These are phyloP conservation scores for Stephania cephalantha DNA, from an alignment of 164 flowering plant genomes.

Conservation along the genomic window DNA sequence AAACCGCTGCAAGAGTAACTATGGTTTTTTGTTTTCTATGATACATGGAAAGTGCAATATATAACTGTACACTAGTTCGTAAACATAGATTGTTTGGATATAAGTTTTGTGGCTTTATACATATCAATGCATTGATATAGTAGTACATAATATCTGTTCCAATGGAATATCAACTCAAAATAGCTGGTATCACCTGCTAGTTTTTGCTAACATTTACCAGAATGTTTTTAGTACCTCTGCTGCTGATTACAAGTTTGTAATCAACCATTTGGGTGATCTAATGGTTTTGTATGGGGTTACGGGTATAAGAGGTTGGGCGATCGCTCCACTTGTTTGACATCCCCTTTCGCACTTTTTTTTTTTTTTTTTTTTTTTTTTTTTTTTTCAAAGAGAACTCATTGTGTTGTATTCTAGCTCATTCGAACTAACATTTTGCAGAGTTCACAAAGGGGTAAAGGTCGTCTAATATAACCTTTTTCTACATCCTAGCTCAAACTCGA, in stretches of 20 bases:
- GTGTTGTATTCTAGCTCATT: too few relatives aligned
- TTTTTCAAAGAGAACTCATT: too few relatives aligned
- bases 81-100: neutral
- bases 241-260: neutral
- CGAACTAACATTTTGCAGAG: too few relatives aligned
- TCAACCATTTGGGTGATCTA: too few relatives aligned
- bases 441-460: too few relatives aligned
- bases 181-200: neutral
- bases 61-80: neutral
- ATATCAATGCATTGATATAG: neutral
- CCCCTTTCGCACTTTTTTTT: too few relatives aligned
- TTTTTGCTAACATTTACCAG: neutral
- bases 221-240: neutral
- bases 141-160: neutral
- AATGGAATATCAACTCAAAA: neutral
- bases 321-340: too few relatives aligned
- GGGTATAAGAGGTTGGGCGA: too few relatives aligned
- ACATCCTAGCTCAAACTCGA: too few relatives aligned
- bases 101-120: neutral
- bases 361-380: too few relatives aligned
- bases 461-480: too few relatives aligned
- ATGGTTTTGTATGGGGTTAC: too few relatives aligned
- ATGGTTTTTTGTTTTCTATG: neutral
- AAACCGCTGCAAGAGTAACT: neutral
- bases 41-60: neutral